phyloP scores from a whole-genome alignment of 805 yeast genomes.

The Candida suzukii region DNA sequence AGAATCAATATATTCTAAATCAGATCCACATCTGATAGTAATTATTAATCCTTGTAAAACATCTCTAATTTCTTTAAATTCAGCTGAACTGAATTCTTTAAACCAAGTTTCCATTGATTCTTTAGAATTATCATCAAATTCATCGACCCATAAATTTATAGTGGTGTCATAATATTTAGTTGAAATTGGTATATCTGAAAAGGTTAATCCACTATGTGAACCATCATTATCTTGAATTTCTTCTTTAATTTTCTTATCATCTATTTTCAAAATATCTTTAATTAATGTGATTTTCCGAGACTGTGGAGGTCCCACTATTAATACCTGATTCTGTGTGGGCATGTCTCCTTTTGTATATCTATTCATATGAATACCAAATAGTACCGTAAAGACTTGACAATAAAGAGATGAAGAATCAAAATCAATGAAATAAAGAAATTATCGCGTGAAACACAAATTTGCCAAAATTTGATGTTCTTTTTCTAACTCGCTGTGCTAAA shows the following conservation, averaged over 20 bases:
- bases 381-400: too few relatives aligned
- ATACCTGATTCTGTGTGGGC: constrained; percentile 28
- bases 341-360: too few relatives aligned
- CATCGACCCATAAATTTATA: constrained; percentile 23
- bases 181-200: constrained; percentile 13
- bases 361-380: too few relatives aligned
- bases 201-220: constrained; percentile 18
- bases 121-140: constrained; percentile 23
- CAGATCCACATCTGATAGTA: constrained; percentile 26
- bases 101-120: constrained; percentile 23
- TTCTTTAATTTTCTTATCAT: neutral
- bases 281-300: constrained; percentile 30
- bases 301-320: constrained; percentile 37
- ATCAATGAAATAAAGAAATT: neutral
- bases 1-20: constrained; percentile 16
- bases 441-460: neutral
- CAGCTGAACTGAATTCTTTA: constrained; percentile 30
- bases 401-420: neutral
- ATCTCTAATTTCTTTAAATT: constrained; percentile 36
- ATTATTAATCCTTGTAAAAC: constrained; percentile 39
- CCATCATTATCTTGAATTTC: constrained; percentile 3
- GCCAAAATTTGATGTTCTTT: too few relatives aligned
- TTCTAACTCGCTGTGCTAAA: too few relatives aligned
- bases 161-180: constrained; percentile 22
- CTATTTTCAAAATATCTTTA: constrained; percentile 9